Base-by-base conservation (phyloP, 1,284 basidiomycete species). In the Leccinum ponderosum region DNA sequence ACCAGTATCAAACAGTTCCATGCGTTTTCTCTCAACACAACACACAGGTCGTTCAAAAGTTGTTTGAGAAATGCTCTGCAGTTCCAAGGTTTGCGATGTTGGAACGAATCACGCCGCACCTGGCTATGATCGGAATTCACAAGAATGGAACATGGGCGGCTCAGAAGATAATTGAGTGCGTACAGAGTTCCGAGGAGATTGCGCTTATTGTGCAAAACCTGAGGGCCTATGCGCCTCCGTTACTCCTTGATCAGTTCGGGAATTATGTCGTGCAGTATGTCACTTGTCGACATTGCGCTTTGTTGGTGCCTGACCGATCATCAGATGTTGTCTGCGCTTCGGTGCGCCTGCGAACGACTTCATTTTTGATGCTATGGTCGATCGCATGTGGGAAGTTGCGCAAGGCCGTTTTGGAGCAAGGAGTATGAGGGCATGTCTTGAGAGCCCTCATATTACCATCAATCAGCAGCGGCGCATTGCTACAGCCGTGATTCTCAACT, bases 81-180 rank as follows among this genome's bases (percentile, higher is more conserved):
- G 76, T 71, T 3, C 88, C 94, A 54, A 86, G 96, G 67, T 84
- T 93, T 65, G 87, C 88, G 15, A 95, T 99, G 93, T 82, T 99
- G 52, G 95, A 98, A 71, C 89, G 95, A 53, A 90, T 99, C 62
- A 87, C 90, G 3, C 97, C 97, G 57, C 93, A 97, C 74, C 81
- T 99, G 25, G 97, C 97, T 27, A 94, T 94, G 85, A 97, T 98
- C 66, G 97, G 97, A 55, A 95, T 97, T 56, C 97, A 99, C 82
- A 99, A 99, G 81, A 99, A 99, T 69, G 97, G 97, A 44, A 99
- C 97, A 0, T 99, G 97, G 97, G 97, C 97, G 1, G 97, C 96
- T 3, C 97, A 99, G 77, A 97, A 97, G 83, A 97, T 98, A 72
- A 98, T 99, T 66, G 96, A 98, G 78, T 97, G 94, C 66, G 92